Evolutionary conservation across 2,329 filamentous ascomycete genomes (phyloP), one percentile per base, ranked within the genome.

Genomic region (Fusarium pininemorale): DNA sequence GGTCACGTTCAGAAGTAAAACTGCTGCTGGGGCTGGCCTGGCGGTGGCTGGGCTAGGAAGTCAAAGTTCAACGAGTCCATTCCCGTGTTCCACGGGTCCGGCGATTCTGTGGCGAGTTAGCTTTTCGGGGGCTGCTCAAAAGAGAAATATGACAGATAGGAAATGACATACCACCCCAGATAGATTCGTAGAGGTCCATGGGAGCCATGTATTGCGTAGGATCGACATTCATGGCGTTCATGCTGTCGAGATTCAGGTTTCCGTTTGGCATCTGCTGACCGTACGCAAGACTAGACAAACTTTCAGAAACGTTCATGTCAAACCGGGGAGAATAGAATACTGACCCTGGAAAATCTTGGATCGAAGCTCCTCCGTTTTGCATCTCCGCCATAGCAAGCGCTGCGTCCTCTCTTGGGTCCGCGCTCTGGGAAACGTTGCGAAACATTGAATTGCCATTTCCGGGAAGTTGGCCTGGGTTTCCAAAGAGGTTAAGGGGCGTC

Each of bases 141-240:
- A 35, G 22, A 18, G n/a, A 42, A 37, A 7, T 42, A 38, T 56
- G 66, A 51, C 42, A 50, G 56, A 41, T 45, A 24, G 42, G 48
- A 32, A 54, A 26, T 28, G 70, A 84, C 88, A 80, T 81, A 91
- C 90, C 90, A 86, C 89, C 91, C 83, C 91, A 92, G 51, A 92
- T 92, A 8, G 89, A 91, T 76, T 92, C 90, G 78, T 91, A 92
- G 2, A 92, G 82, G 69, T 92, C 90, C 89, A 92, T 90, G 2
- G 90, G 90, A 42, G 90, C 90, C 85, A 92, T 89, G 73, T 90
- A 88, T 39, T 89, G 83, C 7, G 87, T 84, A 22, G 88, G 88
- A 68, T 91, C 90, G 16, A 89, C 82, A 50, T 84, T 90, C 85
- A 89, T 81, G 41, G 83, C 80, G 55, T 82, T 80, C 56, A 90